Evolutionary conservation across 805 yeast species (phyloP).

Genomic region (Tetrapisispora arboricola): DNA sequence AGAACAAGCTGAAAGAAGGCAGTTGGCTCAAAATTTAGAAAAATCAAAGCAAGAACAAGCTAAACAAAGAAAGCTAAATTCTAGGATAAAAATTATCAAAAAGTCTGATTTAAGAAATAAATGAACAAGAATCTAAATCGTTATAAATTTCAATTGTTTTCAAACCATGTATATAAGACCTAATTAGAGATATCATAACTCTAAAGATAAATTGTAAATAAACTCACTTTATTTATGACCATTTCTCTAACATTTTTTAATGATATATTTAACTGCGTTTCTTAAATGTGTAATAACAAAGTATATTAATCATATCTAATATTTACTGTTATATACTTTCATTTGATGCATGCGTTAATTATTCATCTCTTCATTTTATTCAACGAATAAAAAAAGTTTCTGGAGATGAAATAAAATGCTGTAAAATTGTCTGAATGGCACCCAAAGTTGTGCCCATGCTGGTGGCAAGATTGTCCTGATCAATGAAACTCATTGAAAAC

Average conservation of each 20-base stretch:
- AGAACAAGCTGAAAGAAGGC: slow-evolving; percentile 32
- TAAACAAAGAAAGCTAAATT: slow-evolving; percentile 24
- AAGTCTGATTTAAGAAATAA: slow-evolving; percentile 17
- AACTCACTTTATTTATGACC: too few species aligned
- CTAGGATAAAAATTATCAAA: slow-evolving; percentile 23
- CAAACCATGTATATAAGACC: background rate
- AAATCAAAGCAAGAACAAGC: slow-evolving; percentile 25
- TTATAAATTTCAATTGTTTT: background rate
- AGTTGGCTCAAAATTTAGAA: slow-evolving; percentile 29
- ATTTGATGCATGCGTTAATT: background rate
- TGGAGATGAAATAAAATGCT: slow-evolving; percentile 37
- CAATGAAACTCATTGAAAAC: slow-evolving; percentile 54
- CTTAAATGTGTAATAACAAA: too few species aligned
- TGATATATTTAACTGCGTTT: too few species aligned
- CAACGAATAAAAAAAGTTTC: slow-evolving; percentile 22
- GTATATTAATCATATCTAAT: background rate
- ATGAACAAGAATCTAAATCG: background rate
- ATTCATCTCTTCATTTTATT: background rate
- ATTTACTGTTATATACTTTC: too few species aligned
- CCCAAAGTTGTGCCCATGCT: slow-evolving; percentile 44
- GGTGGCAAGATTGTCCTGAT: slow-evolving; percentile 33
- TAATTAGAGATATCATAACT: too few species aligned
- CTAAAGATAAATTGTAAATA: background rate
- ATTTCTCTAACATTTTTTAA: too few species aligned
- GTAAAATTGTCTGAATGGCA: slow-evolving; percentile 43